These are phyloP conservation scores for Rhynchospora tenuis DNA, from an alignment of 176 grass and related monocot genomes.

Conservation along the genomic window DNA sequence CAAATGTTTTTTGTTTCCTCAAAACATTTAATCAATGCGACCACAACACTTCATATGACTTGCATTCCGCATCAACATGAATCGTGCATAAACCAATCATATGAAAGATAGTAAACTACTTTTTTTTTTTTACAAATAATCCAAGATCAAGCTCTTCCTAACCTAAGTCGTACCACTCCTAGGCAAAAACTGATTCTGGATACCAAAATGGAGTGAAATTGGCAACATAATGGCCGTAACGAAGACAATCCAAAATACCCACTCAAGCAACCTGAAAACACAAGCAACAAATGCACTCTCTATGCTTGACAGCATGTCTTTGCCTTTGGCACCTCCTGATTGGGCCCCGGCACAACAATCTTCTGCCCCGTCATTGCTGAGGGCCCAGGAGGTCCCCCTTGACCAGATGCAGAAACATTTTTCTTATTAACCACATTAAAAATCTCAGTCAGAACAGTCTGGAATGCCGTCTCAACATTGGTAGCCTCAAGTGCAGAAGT, in stretches of 20 bases:
- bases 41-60: neutral
- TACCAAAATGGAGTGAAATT: neutral
- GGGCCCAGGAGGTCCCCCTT: constrained; percentile 16
- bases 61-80: neutral
- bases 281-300: neutral
- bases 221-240: neutral
- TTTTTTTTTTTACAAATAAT: neutral
- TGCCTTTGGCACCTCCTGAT: constrained; percentile 54
- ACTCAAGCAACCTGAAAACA: neutral
- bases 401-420: constrained; percentile 35
- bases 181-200: neutral
- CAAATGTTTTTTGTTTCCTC: neutral
- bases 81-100: constrained; percentile 1
- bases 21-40: neutral
- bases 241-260: neutral
- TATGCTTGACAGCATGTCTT: constrained; percentile 40
- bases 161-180: neutral
- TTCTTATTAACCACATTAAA: constrained; percentile 64
- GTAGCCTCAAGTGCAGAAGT: constrained; percentile 57
- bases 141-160: neutral
- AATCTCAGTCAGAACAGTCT: constrained; percentile 62
- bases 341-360: constrained; percentile 49
- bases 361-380: constrained; percentile 40
- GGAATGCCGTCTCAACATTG: constrained; percentile 57
- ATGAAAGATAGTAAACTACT: neutral